Percentiles rank a stretch among this genome's conserved stretches.
These are phyloP conservation scores for Vanilla planifolia DNA, from an alignment of 106 monocot species.

Conservation along the genomic window DNA sequence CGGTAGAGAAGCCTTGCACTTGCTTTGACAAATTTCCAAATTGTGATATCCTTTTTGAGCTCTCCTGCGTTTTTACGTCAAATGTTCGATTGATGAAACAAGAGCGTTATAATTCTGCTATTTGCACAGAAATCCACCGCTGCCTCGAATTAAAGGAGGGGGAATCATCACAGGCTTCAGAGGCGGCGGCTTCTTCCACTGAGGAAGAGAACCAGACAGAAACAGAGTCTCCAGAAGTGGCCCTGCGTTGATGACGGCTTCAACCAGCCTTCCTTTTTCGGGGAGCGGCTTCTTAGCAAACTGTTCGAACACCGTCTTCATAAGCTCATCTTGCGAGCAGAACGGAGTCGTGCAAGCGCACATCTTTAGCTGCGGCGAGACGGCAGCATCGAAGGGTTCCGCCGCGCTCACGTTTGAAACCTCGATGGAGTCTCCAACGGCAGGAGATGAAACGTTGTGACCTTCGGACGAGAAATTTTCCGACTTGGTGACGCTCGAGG, in stretches of 20 bases:
- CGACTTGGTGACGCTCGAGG: conserved; percentile 24
- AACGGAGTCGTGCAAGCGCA: neutral
- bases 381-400: neutral
- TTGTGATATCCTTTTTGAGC: too few species aligned
- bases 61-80: too few species aligned
- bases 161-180: too few species aligned
- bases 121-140: too few species aligned
- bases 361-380: neutral
- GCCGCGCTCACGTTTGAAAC: neutral
- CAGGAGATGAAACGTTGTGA: conserved; percentile 5
- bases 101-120: too few species aligned
- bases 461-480: conserved; percentile 18
- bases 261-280: conserved; percentile 30
- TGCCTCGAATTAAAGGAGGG: too few species aligned
- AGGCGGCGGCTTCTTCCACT: conserved; percentile 30
- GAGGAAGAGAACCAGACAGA: conserved; percentile 28
- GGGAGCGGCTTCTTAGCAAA: conserved; percentile 27
- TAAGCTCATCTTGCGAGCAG: neutral
- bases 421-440: too few species aligned
- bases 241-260: conserved; percentile 26
- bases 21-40: too few species aligned
- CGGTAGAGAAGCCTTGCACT: too few species aligned
- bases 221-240: conserved; percentile 32
- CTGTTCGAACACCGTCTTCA: conserved; percentile 10
- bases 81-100: too few species aligned